Base-by-base conservation (phyloP, 2,329 filamentous ascomycete species). In the Aspergillus hortae region DNA sequence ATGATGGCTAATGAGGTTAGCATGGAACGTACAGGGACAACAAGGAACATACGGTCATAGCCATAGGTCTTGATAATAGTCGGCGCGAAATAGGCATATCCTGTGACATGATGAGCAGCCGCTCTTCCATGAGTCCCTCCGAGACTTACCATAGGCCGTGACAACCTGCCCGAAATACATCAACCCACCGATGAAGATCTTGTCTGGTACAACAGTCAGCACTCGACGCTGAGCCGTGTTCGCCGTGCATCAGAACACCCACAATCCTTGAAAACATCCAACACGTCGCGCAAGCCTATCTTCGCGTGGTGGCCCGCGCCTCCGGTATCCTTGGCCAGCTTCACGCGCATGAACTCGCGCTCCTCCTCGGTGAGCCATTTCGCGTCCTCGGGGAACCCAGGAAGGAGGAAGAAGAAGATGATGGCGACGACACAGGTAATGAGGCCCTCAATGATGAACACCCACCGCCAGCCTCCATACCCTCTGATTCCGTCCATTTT, bases 101-200 rank as follows among this genome's bases (percentile, higher is more conserved):
- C 71, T 74, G 50, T 41, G 58, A 12, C n/a, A 19, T 30, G 35
- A 40, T 57, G n/a, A 62, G 44, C 54, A 27, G 59, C 46, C n/a
- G 48, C 44, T 41, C 15, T 27, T 40, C 17, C 4, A 19, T 23
- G 6, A 32, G 15, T 6, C 32, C 10, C 4, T 42, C 10, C 33
- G 32, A 36, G 25, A 56, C 61, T 44, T 56, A 61, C 85, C 80
- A 66, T 90, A 91, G 4, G 86, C 87, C 0, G 88, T 87, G 1
- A 92, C 87, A 58, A 91, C 84, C 54, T 91, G 77, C 10, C 88
- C 88, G 61, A 92, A 85, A 71, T 92, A 92, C 87, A 91, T 91
- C 68, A 91, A 78, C 0, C 86, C 87, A 42, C 86, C 88, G 12
- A 90, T 69, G 61, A 89, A 81, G 61, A 91, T 79, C 68, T 89